Percentiles rank a stretch among this genome's conserved stretches.
phyloP scores from a whole-genome alignment of 805 yeast species.

The Candida golubevii region DNA sequence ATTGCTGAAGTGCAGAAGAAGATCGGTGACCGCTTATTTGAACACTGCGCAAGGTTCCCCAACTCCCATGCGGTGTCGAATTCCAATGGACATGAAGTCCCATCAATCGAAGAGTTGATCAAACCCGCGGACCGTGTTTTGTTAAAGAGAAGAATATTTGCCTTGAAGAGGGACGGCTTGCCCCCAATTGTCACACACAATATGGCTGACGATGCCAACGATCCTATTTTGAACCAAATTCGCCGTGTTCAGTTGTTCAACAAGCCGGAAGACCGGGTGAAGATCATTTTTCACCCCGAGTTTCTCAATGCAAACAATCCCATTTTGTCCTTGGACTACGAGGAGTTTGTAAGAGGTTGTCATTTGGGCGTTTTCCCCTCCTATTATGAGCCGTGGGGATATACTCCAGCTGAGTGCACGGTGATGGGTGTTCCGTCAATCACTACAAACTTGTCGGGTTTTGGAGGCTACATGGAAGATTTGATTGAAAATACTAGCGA shows the following conservation, averaged over 20 bases:
- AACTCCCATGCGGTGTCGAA: constrained; percentile 40
- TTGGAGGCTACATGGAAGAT: constrained; percentile 98
- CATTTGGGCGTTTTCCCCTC: constrained; percentile 98
- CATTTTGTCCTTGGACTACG: constrained; percentile 87
- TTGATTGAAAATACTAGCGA: constrained; percentile 89
- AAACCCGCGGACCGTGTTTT: constrained; percentile 84
- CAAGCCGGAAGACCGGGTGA: constrained; percentile 84
- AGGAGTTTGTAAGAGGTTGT: constrained; percentile 96
- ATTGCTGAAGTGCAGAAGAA: constrained; percentile 81
- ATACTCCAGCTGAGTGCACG: constrained; percentile 98
- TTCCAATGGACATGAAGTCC: constrained; percentile 56
- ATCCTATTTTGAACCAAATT: constrained; percentile 87
- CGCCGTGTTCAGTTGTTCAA: constrained; percentile 90
- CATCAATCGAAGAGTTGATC: constrained; percentile 77
- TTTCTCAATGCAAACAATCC: constrained; percentile 94
- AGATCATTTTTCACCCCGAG: constrained; percentile 96
- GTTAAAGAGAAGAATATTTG: constrained; percentile 87
- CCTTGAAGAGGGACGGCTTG: constrained; percentile 79
- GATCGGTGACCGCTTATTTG: constrained; percentile 84
- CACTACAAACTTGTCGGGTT: constrained; percentile 93
- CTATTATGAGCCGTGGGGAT: constrained; percentile 99
- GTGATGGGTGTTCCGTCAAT: constrained; percentile 99
- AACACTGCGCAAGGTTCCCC: constrained; percentile 73
- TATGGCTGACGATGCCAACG: constrained; percentile 87
- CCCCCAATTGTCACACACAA: constrained; percentile 98